Evolutionary conservation across 257 asterid species (phyloP), one percentile per base, ranked within the genome.

Genomic region (Lithospermum erythrorhizon): DNA sequence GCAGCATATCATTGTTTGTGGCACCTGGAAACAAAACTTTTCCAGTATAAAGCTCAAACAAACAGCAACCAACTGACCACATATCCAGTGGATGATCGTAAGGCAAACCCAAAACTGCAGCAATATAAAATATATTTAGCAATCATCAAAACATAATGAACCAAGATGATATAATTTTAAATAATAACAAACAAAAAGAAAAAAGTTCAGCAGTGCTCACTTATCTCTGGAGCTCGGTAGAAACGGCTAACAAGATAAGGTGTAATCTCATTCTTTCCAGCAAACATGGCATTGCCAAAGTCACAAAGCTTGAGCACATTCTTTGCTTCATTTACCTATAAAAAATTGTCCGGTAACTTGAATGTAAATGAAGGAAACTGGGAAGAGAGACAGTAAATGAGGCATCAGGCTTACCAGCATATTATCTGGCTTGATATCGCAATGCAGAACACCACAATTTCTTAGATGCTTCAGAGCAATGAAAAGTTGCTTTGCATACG

Each of bases 221-320:
- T 93, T 72, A 93, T 89, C 82, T 89, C 99, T 48, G 99, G 97
- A 56, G 97, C 87, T n/a, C 99, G 97, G 68, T 93, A 93, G 70
- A 93, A 93, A 61, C 99, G 96, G 85, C 99, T 89, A 54, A 93
- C 99, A 57, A 93, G 99, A 68, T 89, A 93, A 21, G 99, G 97
- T 63, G 99, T 89, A 64, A 93, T 78, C 78, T 89, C 97, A 72
- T 93, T 93, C 85, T 82, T 89, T 17, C 99, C 99, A 78, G 96
- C 94, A 85, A 93, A 89, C 99, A 93, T 93, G 67, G 99, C 97
- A 82, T 84, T 93, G 48, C 99, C 99, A 57, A 93, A 93, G 78
- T 93, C 97, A 59, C 99, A 93, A 53, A 93, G 93, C 84, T 93
- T 93, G 82, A 93, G 55, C 3, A 93, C 87, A 63, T 84, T 87